Percentiles rank a stretch among this genome's conserved stretches.
Evolutionary conservation across 2,329 filamentous ascomycete genomes (phyloP).

Genomic region (Colletotrichum orchidophilum): DNA sequence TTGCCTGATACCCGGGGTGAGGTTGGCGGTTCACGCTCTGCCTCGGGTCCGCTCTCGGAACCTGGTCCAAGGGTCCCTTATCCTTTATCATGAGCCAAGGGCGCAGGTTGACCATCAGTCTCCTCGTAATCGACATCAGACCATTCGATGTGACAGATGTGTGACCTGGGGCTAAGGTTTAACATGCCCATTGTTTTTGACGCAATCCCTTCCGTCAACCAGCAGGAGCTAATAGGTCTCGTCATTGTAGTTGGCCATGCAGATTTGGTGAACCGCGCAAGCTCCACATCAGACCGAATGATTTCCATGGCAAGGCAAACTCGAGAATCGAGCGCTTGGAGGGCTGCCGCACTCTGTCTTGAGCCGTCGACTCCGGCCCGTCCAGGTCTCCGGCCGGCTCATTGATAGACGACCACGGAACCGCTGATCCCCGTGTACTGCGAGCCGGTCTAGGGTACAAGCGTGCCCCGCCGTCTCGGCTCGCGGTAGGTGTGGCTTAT

Average conservation of each 20-base stretch:
- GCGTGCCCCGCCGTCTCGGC: neutral
- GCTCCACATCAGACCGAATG: neutral
- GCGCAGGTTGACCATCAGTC: neutral
- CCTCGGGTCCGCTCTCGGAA: slow-evolving; percentile 17
- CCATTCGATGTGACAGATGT: neutral
- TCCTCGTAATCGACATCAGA: neutral
- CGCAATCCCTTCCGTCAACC: slow-evolving; percentile 10
- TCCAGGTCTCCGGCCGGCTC: neutral
- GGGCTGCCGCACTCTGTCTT: neutral
- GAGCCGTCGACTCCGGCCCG: neutral
- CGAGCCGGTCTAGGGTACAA: neutral
- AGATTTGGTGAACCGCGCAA: neutral
- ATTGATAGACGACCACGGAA: neutral
- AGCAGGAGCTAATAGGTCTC: neutral
- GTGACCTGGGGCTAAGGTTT: neutral
- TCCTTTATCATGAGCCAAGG: slow-evolving; percentile 11
- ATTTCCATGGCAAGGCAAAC: neutral
- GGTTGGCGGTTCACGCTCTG: neutral
- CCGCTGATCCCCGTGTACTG: neutral
- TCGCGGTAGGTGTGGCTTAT: slow-evolving; percentile 28
- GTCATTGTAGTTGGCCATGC: neutral
- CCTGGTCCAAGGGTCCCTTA: slow-evolving; percentile 7
- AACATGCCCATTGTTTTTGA: neutral
- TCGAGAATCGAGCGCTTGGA: neutral
- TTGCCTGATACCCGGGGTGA: neutral